Percentiles rank a stretch among this genome's conserved stretches.
Conservation (phyloP, 768 basidiomycete genomes). For the Hebeloma cylindrosporum region DNA sequence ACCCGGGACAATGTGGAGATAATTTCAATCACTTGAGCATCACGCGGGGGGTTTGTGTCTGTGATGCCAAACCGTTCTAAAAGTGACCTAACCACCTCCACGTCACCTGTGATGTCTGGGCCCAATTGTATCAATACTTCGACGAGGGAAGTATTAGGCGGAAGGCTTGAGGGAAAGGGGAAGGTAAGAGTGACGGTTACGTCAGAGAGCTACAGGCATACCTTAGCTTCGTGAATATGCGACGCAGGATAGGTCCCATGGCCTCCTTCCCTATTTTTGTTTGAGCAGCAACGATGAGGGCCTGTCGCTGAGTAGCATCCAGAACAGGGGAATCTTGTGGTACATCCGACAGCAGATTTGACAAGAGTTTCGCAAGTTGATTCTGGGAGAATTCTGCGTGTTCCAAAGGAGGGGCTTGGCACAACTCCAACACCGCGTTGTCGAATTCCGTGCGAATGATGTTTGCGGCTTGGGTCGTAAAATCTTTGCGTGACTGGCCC, state of each 20-base stretch:
- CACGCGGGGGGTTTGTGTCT: constrained; percentile 67
- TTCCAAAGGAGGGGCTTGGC: constrained; percentile 81
- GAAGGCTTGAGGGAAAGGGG: constrained; percentile 47
- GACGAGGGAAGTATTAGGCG: constrained; percentile 66
- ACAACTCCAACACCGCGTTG: constrained; percentile 70
- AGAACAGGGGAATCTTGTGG: constrained; percentile 69
- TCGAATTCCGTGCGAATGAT: constrained; percentile 80
- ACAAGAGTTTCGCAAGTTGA: constrained; percentile 77
- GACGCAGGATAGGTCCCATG: constrained; percentile 69
- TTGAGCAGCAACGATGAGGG: constrained; percentile 71
- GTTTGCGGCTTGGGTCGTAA: constrained; percentile 60
- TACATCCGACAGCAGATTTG: constrained; percentile 74
- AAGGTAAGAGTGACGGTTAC: constrained; percentile 9
- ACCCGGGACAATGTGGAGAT: constrained; percentile 65
- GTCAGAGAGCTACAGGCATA: constrained; percentile 28
- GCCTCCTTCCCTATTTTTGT: constrained; percentile 80
- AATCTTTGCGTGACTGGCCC: constrained; percentile 54
- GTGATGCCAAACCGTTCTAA: constrained; percentile 76
- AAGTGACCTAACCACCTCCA: constrained; percentile 67
- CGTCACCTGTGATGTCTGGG: constrained; percentile 74
- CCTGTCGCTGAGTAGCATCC: constrained; percentile 72
- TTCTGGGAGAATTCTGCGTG: constrained; percentile 72
- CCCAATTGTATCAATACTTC: constrained; percentile 78
- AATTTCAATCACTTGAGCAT: constrained; percentile 69
- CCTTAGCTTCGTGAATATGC: constrained; percentile 75